These are phyloP conservation scores for Cladosporium phlei DNA, from an alignment of 2,329 filamentous ascomycete genomes.

Conservation along the genomic window DNA sequence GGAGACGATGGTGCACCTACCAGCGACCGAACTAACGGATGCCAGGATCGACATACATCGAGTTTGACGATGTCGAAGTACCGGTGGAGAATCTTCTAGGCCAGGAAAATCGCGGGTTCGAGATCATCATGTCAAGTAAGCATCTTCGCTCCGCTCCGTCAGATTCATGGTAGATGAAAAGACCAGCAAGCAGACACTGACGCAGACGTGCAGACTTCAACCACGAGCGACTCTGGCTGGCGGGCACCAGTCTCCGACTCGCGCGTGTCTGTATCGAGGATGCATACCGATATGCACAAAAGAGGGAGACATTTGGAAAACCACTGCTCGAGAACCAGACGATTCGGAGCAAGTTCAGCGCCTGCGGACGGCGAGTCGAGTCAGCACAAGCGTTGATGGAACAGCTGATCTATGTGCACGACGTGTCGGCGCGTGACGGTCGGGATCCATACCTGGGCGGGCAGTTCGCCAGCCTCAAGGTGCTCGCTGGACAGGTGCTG, in stretches of 20 bases:
- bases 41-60: constrained; percentile 28
- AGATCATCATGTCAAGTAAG: constrained; percentile 49
- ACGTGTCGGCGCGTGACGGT: neutral
- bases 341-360: constrained; percentile 16
- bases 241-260: neutral
- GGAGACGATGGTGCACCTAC: neutral
- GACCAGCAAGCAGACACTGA: too few relatives aligned
- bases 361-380: constrained; percentile 14
- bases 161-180: too few relatives aligned
- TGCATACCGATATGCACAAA: constrained; percentile 10
- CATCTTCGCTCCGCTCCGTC: too few relatives aligned
- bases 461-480: constrained; percentile 46
- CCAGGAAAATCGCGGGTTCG: constrained; percentile 52
- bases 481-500: constrained; percentile 45
- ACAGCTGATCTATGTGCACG: constrained; percentile 11
- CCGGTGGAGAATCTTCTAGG: constrained; percentile 52
- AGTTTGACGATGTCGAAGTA: constrained; percentile 53
- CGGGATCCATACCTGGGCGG: constrained; percentile 38
- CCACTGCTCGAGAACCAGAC: constrained; percentile 15
- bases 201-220: constrained; percentile 16
- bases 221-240: constrained; percentile 14
- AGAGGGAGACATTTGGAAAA: constrained; percentile 17
- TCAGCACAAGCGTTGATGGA: constrained; percentile 12
- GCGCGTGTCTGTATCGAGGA: constrained; percentile 11
- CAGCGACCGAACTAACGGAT: neutral